Evolutionary conservation across 83 land plant species (phyloP), one percentile per base, ranked within the genome.

Genomic region (Picea mariana): DNA sequence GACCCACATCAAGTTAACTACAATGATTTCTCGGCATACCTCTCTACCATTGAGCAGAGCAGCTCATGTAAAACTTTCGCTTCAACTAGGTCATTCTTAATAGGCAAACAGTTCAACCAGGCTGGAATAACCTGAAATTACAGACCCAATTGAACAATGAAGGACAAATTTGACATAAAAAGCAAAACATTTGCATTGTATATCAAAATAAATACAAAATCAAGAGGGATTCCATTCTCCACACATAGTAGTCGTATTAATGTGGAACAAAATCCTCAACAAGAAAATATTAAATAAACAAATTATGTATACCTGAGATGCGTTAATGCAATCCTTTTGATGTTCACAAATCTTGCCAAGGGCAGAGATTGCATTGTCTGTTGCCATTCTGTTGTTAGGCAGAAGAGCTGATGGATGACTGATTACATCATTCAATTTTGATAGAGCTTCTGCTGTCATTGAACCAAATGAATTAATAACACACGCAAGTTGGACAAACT

Each of bases 331-430:
- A 27, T 89, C 89, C 79, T 89, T 87, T 79, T 89, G 91, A 55
- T 84, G 83, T 80, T 89, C 86, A 66, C 91, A 89, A 67, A 89
- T 89, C 82, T 89, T 89, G 61, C 91, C 89, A 7, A 89, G 85
- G 66, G 91, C 91, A 24, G 91, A 89, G 34, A 89, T 89, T 65
- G 91, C 91, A 81, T 89, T 89, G 80, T 89, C 91, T 31, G 91
- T 89, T 15, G 91, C 91, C 85, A 89, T 87, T 27, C 87, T 79
- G 62, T 87, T 87, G 24, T 87, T 89, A 8, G 81, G 20, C 31
- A 86, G 67, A 27, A 88, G 80, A 64, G 91, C 67, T 38, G 84
- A 38, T 64, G 91, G 91, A 68, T 84, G 87, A 76, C 87, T 89
- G 34, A 89, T 80, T 15, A 87, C 84, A 21, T 79, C 81, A 84